Evolutionary conservation across 2,329 filamentous ascomycete genomes (phyloP).

Genomic region (Cladophialophora chaetospira): DNA sequence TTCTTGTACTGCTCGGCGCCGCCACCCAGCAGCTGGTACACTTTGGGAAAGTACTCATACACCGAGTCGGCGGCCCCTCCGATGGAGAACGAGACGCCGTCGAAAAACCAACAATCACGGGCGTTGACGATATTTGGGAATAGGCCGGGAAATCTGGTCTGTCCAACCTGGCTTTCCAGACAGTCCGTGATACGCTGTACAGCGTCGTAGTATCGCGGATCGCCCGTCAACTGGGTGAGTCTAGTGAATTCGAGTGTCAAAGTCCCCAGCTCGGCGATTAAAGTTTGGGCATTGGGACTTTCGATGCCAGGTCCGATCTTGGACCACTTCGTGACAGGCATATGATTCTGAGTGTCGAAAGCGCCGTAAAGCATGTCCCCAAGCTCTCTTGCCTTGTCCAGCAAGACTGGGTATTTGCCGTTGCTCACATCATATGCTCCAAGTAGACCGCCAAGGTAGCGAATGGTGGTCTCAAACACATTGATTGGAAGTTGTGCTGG

Average conservation of each 20-base stretch:
- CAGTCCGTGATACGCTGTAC: constrained; percentile 59
- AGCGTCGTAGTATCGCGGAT: constrained; percentile 64
- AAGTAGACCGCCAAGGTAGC: constrained; percentile 43
- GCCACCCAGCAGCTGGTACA: constrained; percentile 35
- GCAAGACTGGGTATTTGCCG: constrained; percentile 50
- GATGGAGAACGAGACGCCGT: constrained; percentile 48
- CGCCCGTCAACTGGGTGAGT: constrained; percentile 63
- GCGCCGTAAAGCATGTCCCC: constrained; percentile 49
- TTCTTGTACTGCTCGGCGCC: constrained; percentile 18
- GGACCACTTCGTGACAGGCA: constrained; percentile 63
- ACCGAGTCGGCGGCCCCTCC: constrained; percentile 58
- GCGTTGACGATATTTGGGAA: constrained; percentile 61
- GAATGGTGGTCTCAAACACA: constrained; percentile 46
- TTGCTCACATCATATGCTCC: constrained; percentile 46
- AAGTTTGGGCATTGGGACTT: constrained; percentile 29
- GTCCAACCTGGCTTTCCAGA: constrained; percentile 57
- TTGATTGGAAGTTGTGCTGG: constrained; percentile 43
- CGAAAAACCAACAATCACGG: constrained; percentile 40
- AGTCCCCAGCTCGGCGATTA: constrained; percentile 58
- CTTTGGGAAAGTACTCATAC: constrained; percentile 61
- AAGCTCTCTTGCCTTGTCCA: constrained; percentile 44
- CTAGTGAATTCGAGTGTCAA: constrained; percentile 65
- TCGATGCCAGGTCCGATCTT: constrained; percentile 35
- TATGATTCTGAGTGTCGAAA: constrained; percentile 57
- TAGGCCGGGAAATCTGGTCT: constrained; percentile 61